A percentile compares a stretch with the other conserved stretches of the same genome.
Evolutionary conservation across 148 eudicot species (phyloP).

Genomic region (Nepenthes mirabilis): DNA sequence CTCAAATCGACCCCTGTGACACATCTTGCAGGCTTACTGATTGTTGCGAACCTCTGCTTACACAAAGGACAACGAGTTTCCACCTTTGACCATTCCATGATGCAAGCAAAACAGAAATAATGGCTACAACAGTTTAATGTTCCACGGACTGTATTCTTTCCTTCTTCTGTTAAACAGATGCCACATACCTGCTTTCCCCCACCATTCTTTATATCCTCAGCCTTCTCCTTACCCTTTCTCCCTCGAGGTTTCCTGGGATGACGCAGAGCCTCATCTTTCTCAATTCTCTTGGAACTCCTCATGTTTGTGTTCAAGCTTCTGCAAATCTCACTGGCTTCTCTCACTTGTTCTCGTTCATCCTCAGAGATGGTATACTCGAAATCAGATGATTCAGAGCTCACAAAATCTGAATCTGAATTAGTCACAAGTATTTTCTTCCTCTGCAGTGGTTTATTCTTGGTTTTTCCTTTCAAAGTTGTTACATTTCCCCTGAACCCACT

Average conservation of each 20-base stretch:
- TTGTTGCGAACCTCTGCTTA: slow-evolving; percentile 73
- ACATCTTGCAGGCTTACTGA: slow-evolving; percentile 53
- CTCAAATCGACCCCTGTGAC: slow-evolving; percentile 32
- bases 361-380: slow-evolving; percentile 82
- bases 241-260: slow-evolving; percentile 31
- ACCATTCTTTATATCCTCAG: slow-evolving; percentile 38
- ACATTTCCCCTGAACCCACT: slow-evolving; percentile 19
- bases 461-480: slow-evolving; percentile 15
- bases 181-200: slow-evolving; percentile 77
- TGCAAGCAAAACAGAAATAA: slow-evolving; percentile 86
- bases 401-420: slow-evolving; percentile 60
- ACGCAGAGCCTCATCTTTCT: slow-evolving; percentile 23
- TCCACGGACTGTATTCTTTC: slow-evolving; percentile 67
- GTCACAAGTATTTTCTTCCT: slow-evolving; percentile 30
- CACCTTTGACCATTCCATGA: slow-evolving; percentile 98
- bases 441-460: slow-evolving; percentile 19
- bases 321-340: slow-evolving; percentile 58
- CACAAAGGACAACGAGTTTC: slow-evolving; percentile 97
- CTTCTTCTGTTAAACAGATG: slow-evolving; percentile 85
- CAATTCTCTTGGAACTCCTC: slow-evolving; percentile 42
- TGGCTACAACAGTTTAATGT: slow-evolving; percentile 82
- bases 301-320: slow-evolving; percentile 24
- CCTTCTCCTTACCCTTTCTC: slow-evolving; percentile 82
- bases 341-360: slow-evolving; percentile 86
- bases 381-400: slow-evolving; percentile 52